Percentiles rank a stretch among this genome's conserved stretches.
Conservation (phyloP, 2,329 filamentous ascomycete species). For the Aspergillus felis region DNA sequence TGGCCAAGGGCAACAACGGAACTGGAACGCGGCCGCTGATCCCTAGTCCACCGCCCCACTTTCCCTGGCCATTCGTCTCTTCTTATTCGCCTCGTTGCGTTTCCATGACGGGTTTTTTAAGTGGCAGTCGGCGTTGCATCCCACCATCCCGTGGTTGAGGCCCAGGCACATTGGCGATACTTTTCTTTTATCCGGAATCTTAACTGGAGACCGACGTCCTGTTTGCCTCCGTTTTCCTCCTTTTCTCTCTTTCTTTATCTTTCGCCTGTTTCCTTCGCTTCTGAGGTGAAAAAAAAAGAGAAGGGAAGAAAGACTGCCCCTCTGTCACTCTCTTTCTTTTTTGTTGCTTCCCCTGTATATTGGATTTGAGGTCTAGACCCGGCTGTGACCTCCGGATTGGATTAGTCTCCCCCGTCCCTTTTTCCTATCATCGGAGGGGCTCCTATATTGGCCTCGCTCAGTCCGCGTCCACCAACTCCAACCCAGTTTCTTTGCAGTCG, state of each 20-base stretch:
- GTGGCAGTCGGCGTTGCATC: not conserved
- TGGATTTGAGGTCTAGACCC: not conserved
- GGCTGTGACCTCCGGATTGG: not conserved
- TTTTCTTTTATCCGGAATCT: constrained; percentile 6
- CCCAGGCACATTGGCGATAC: not conserved
- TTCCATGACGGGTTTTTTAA: not conserved
- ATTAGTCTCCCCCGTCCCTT: not conserved
- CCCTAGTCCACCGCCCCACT: not conserved
- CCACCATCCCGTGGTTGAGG: not conserved
- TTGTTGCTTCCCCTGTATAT: constrained; percentile 1
- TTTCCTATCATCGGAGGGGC: not conserved
- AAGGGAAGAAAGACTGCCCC: not conserved
- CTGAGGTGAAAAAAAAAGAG: too few species aligned
- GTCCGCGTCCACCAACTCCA: not conserved
- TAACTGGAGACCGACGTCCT: constrained; percentile 6
- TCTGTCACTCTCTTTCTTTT: not conserved
- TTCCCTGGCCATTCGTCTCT: not conserved
- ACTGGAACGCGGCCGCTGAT: too few species aligned
- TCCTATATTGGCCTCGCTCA: not conserved
- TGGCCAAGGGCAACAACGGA: too few species aligned
- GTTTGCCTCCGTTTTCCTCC: constrained; percentile 8
- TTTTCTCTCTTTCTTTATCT: not conserved
- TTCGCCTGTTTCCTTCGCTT: not conserved
- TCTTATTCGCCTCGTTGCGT: not conserved
- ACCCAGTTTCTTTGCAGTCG: constrained; percentile 1